A percentile compares a stretch with the other conserved stretches of the same genome.
Conservation (phyloP, 2,329 filamentous ascomycete species). For the Ampelomyces quisqualis region DNA sequence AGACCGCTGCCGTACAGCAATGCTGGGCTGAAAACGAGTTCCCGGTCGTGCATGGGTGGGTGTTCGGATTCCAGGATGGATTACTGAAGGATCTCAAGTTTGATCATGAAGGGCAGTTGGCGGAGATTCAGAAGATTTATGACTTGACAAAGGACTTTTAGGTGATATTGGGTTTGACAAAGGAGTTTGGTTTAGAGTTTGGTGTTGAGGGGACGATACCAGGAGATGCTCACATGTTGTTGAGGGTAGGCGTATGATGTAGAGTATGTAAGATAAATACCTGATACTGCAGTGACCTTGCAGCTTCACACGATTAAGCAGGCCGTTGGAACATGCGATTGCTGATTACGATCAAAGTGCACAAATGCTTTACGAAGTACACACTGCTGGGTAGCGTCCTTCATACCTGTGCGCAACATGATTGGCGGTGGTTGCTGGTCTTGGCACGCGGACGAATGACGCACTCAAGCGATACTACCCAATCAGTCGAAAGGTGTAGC, state of each 20-base stretch:
- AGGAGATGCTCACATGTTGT: neutral
- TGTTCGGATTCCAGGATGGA: conserved; percentile 69
- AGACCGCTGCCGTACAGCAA: conserved; percentile 57
- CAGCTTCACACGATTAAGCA: too few relatives aligned
- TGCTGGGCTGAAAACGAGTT: conserved; percentile 63
- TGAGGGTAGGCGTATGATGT: neutral
- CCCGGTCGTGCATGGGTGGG: conserved; percentile 72
- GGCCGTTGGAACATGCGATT: too few relatives aligned
- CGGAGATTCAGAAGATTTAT: conserved; percentile 65
- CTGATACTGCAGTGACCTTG: too few relatives aligned
- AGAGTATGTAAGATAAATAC: neutral
- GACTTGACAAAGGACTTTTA: conserved; percentile 43
- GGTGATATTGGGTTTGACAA: neutral
- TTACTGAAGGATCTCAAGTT: conserved; percentile 65
- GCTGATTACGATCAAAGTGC: too few relatives aligned
- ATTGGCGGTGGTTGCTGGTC: too few relatives aligned
- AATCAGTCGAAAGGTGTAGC: too few relatives aligned
- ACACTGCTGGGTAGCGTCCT: too few relatives aligned
- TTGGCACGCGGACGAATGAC: too few relatives aligned
- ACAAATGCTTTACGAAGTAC: too few relatives aligned
- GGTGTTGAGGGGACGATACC: neutral
- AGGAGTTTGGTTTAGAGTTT: conserved; percentile 1
- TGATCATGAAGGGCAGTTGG: conserved; percentile 59
- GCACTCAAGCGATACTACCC: too few relatives aligned
- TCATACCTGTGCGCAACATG: too few relatives aligned